Evolutionary conservation across 164 flowering plant species (phyloP).

Genomic region (Stephania cephalantha): DNA sequence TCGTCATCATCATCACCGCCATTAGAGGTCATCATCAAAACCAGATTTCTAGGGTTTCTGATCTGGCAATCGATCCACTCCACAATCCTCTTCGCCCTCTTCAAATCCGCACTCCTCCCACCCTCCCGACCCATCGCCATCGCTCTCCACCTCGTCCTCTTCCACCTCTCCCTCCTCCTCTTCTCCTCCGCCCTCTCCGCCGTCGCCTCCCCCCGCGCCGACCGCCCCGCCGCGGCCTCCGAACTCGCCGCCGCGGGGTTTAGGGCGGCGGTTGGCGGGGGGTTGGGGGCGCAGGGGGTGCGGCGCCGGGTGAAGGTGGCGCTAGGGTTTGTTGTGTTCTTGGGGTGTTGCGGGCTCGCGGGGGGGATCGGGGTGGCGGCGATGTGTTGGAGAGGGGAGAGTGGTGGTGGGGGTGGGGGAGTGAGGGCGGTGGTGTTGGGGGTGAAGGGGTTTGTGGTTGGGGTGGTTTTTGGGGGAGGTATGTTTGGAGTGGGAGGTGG

Average conservation of each 20-base stretch:
- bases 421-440: constrained; percentile 31
- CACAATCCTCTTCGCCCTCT: constrained; percentile 34
- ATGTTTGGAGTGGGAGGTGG: constrained; percentile 51
- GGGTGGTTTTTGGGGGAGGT: constrained; percentile 53
- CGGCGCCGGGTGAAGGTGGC: constrained; percentile 36
- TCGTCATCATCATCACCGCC: constrained; percentile 1
- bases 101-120: constrained; percentile 26
- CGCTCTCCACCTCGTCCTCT: constrained; percentile 14
- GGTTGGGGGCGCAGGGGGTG: constrained; percentile 12
- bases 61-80: constrained; percentile 67
- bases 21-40: constrained; percentile 29
- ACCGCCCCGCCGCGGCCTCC: constrained; percentile 29
- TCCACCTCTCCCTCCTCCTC: constrained; percentile 21
- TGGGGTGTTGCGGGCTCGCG: constrained; percentile 18
- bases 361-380: constrained; percentile 21
- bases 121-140: constrained; percentile 18
- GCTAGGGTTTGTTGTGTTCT: constrained; percentile 28
- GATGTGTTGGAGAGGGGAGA: constrained; percentile 22
- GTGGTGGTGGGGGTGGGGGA: constrained; percentile 15
- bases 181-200: constrained; percentile 23
- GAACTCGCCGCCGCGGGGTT: constrained; percentile 26
- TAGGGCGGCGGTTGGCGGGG: constrained; percentile 32
- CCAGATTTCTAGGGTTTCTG: constrained; percentile 57
- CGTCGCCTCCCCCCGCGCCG: constrained; percentile 34
- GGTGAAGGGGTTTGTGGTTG: constrained; percentile 53